Conservation (phyloP, 129 eudicot species). For the Silybum marianum region DNA sequence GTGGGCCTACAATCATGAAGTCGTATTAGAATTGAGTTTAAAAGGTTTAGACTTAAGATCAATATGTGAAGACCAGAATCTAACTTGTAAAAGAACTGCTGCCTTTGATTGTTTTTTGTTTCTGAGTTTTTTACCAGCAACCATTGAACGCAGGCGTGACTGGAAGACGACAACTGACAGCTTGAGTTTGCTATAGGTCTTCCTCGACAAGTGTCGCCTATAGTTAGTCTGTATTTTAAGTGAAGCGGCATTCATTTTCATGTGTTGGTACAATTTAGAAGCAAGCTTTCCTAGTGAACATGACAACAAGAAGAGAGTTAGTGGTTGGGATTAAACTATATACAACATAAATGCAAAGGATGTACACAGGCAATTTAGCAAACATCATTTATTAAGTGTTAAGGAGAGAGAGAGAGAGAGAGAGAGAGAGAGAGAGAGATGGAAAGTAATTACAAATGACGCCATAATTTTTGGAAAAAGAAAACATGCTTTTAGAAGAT, state of each 20-base stretch:
- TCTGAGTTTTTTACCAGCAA: slow-evolving; percentile 66
- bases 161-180: slow-evolving; percentile 61
- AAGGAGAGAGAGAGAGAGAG: slow-evolving; percentile 8
- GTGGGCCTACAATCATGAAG: slow-evolving; percentile 57
- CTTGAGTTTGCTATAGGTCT: slow-evolving; percentile 47
- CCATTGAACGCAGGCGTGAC: slow-evolving; percentile 72
- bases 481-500: slow-evolving; percentile 4
- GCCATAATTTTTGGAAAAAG: neutral
- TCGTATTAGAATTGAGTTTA: slow-evolving; percentile 13
- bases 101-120: slow-evolving; percentile 63
- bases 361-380: neutral
- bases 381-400: slow-evolving; percentile 13
- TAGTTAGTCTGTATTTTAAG: slow-evolving; percentile 57
- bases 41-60: slow-evolving; percentile 15
- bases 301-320: slow-evolving; percentile 12
- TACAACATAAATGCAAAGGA: neutral
- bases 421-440: neutral
- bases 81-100: slow-evolving; percentile 69
- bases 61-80: slow-evolving; percentile 19
- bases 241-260: slow-evolving; percentile 61
- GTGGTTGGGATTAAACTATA: slow-evolving; percentile 15
- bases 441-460: neutral
- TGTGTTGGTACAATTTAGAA: slow-evolving; percentile 46
- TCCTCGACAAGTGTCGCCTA: slow-evolving; percentile 57
- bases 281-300: slow-evolving; percentile 60